These are phyloP conservation scores for Achaetomium macrosporum DNA, from an alignment of 2,329 filamentous ascomycete species.

Conservation along the genomic window DNA sequence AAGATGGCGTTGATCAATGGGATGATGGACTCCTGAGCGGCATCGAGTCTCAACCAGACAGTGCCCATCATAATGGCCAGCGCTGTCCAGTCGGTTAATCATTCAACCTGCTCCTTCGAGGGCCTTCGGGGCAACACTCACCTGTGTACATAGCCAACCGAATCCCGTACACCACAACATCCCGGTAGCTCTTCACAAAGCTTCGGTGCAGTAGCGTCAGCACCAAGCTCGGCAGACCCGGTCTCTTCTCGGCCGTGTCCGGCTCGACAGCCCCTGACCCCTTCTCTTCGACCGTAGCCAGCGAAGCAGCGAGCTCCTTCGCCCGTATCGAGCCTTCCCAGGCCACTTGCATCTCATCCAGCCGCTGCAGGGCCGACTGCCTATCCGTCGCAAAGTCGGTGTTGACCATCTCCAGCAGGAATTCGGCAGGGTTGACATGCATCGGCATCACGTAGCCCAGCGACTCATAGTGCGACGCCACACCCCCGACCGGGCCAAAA, in stretches of 20 bases:
- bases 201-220: slow-evolving; percentile 67
- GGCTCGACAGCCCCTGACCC: slow-evolving; percentile 17
- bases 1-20: slow-evolving; percentile 74
- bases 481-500: slow-evolving; percentile 56
- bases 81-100: slow-evolving; percentile 29
- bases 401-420: slow-evolving; percentile 71
- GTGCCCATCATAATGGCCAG: slow-evolving; percentile 85
- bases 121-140: slow-evolving; percentile 17
- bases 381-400: slow-evolving; percentile 61
- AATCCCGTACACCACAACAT: slow-evolving; percentile 78
- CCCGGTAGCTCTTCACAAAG: slow-evolving; percentile 78
- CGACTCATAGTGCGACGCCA: slow-evolving; percentile 57
- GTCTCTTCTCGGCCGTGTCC: slow-evolving; percentile 30
- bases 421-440: slow-evolving; percentile 75
- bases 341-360: slow-evolving; percentile 47
- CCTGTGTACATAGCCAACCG: slow-evolving; percentile 76
- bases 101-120: not conserved
- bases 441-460: slow-evolving; percentile 59
- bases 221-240: slow-evolving; percentile 46
- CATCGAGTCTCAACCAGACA: slow-evolving; percentile 69
- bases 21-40: slow-evolving; percentile 67
- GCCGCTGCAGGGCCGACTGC: slow-evolving; percentile 39
- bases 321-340: slow-evolving; percentile 46
- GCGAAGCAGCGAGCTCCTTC: slow-evolving; percentile 20
- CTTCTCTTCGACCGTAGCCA: slow-evolving; percentile 27